Evolutionary conservation across 768 basidiomycete genomes (phyloP).

Genomic region (Xanthoconium stramineum): DNA sequence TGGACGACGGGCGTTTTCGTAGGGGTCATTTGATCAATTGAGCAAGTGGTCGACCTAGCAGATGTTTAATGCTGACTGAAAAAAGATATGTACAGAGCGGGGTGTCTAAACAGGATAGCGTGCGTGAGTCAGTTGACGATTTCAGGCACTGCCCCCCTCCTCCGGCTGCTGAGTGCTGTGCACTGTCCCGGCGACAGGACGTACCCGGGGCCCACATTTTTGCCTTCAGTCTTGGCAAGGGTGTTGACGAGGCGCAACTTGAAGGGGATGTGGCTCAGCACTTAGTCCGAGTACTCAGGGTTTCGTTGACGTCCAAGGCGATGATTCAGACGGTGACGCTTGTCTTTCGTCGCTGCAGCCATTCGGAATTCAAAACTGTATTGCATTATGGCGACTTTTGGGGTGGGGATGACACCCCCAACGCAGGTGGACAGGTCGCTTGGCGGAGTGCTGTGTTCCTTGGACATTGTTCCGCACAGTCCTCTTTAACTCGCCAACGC

Average conservation of each 20-base stretch:
- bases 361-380: background rate
- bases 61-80: background rate
- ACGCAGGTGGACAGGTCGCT: background rate
- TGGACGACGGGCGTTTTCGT: background rate
- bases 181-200: background rate
- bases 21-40: constrained; percentile 3
- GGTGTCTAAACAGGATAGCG: constrained; percentile 7
- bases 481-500: background rate
- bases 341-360: background rate
- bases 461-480: constrained; percentile 6
- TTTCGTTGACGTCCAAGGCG: no score
- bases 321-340: no score
- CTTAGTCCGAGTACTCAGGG: no score
- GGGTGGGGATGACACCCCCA: background rate
- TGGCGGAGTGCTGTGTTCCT: constrained; percentile 2
- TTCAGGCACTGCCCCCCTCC: background rate
- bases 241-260: no score
- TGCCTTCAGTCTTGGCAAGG: no score
- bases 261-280: no score
- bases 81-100: no score
- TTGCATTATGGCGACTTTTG: background rate
- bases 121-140: background rate
- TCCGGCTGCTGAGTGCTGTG: background rate
- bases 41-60: constrained; percentile 7
- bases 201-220: background rate